phyloP scores from a whole-genome alignment of 768 basidiomycete species.

The Pulveroboletus sp. region DNA sequence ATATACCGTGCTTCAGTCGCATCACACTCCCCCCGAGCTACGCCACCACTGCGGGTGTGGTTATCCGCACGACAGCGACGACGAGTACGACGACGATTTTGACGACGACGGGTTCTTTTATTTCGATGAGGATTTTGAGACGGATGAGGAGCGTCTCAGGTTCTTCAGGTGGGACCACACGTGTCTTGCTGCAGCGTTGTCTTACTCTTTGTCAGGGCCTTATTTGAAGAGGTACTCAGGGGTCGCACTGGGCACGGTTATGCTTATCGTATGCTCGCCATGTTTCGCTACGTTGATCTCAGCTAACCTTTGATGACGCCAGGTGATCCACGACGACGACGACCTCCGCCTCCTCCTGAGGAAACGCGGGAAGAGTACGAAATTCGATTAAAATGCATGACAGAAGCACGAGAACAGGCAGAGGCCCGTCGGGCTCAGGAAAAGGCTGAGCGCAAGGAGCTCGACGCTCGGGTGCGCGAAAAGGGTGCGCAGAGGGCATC shows the following conservation, averaged over 20 bases:
- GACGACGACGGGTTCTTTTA: constrained; percentile 30
- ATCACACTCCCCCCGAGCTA: constrained; percentile 38
- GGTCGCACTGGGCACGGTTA: constrained; percentile 33
- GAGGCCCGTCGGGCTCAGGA: constrained; percentile 47
- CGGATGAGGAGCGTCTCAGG: constrained; percentile 32
- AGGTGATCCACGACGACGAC: constrained; percentile 22
- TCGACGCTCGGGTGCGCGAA: constrained; percentile 46
- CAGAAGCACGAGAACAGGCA: constrained; percentile 56
- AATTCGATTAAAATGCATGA: constrained; percentile 45
- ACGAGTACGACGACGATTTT: constrained; percentile 35
- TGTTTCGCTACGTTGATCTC: constrained; percentile 9
- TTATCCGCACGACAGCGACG: constrained; percentile 34
- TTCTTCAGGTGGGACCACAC: constrained; percentile 44
- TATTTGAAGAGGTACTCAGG: constrained; percentile 46
- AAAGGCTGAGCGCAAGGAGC: constrained; percentile 46
- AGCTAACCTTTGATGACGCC: constrained; percentile 7
- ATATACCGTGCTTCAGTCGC: constrained; percentile 57
- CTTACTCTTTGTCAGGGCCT: constrained; percentile 34
- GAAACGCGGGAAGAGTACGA: constrained; percentile 55
- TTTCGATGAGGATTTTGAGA: constrained; percentile 31
- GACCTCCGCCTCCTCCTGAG: constrained; percentile 33
- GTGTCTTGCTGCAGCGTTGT: constrained; percentile 3
- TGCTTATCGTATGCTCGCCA: constrained; percentile 26
- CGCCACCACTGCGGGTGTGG: constrained; percentile 15
- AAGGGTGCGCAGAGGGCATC: constrained; percentile 37